Conservation (phyloP, 192 early-diverging fungal genomes). For the Umbelopsis vinacea region DNA sequence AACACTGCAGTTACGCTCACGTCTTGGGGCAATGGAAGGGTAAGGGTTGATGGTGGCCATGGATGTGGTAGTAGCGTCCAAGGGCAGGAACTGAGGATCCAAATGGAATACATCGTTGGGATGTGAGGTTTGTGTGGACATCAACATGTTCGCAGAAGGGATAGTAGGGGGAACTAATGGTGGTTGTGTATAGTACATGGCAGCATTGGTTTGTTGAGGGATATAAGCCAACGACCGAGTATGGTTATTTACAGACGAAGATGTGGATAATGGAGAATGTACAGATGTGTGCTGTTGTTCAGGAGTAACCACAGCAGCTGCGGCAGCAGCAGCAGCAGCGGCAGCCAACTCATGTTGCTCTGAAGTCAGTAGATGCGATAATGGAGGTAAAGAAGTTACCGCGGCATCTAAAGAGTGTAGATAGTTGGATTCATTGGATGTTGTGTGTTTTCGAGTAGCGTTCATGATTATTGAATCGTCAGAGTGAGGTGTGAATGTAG, state of each 20-base stretch:
- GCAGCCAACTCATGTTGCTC: constrained; percentile 16
- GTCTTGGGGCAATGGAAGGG: constrained; percentile 14
- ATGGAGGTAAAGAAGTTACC: constrained; percentile 11
- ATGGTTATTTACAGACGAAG: constrained; percentile 6
- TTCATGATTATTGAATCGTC: neutral
- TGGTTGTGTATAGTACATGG: constrained; percentile 15
- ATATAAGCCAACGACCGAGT: neutral
- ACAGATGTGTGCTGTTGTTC: neutral
- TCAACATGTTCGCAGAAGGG: constrained; percentile 3
- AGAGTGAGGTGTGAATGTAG: neutral
- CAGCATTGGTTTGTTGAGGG: neutral
- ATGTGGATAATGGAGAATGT: neutral
- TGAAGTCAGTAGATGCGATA: constrained; percentile 17
- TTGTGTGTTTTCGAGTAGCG: neutral
- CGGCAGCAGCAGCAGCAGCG: constrained; percentile 11
- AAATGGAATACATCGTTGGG: neutral
- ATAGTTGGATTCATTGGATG: neutral
- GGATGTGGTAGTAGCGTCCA: constrained; percentile 14
- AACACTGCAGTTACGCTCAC: neutral
- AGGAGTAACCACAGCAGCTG: neutral
- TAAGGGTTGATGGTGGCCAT: constrained; percentile 18
- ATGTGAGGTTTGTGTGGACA: neutral
- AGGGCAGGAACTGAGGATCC: constrained; percentile 10
- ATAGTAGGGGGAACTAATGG: constrained; percentile 2
- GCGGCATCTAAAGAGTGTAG: constrained; percentile 3